A percentile compares a stretch with the other conserved stretches of the same genome.
Evolutionary conservation across 2,329 filamentous ascomycete genomes (phyloP).

Genomic region (Dissoconium aciculare): DNA sequence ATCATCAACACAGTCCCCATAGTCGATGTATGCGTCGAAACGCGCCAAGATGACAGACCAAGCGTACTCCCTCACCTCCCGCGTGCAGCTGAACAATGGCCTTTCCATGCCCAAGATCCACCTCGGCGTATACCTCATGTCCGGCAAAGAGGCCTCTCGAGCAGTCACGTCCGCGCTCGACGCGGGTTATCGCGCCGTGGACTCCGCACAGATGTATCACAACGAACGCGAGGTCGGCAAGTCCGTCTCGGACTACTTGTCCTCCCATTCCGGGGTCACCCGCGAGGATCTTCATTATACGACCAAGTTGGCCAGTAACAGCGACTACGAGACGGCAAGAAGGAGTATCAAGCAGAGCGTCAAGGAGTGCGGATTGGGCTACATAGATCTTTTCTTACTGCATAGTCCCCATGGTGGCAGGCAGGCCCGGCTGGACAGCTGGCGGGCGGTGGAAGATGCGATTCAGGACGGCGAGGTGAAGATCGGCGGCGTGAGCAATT

Average conservation of each 20-base stretch:
- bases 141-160: slow-evolving; percentile 42
- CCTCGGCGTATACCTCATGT: slow-evolving; percentile 59
- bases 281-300: slow-evolving; percentile 66
- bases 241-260: slow-evolving; percentile 36
- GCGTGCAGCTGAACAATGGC: slow-evolving; percentile 46
- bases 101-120: slow-evolving; percentile 55
- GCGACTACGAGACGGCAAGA: slow-evolving; percentile 52
- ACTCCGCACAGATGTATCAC: slow-evolving; percentile 49
- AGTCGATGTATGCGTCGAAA: no score
- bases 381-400: slow-evolving; percentile 66
- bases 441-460: slow-evolving; percentile 64
- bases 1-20: no score
- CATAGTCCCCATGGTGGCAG: slow-evolving; percentile 67
- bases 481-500: slow-evolving; percentile 65
- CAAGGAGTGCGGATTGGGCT: slow-evolving; percentile 50
- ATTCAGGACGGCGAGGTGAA: slow-evolving; percentile 55
- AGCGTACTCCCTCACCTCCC: slow-evolving; percentile 28
- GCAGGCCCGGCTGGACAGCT: slow-evolving; percentile 52
- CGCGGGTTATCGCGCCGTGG: slow-evolving; percentile 37
- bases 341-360: slow-evolving; percentile 51
- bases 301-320: slow-evolving; percentile 57
- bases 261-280: slow-evolving; percentile 29
- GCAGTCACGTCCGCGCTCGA: slow-evolving; percentile 34
- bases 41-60: no score
- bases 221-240: slow-evolving; percentile 58